Evolutionary conservation across 1,284 basidiomycete genomes (phyloP).

Genomic region (Sanghuangporus baumii): DNA sequence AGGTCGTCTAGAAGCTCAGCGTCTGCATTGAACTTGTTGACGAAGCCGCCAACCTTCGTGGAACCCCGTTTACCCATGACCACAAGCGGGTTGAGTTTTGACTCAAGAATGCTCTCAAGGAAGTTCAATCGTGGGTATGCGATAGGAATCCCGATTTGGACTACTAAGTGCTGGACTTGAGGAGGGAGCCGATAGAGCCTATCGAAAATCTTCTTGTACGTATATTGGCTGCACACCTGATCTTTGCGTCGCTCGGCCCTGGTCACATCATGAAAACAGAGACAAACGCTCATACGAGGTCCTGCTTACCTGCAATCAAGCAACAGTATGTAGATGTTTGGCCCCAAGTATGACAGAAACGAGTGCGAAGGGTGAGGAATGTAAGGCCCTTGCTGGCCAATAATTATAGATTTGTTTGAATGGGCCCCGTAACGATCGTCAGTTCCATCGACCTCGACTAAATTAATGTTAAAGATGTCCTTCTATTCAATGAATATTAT

Average conservation of each 20-base stretch:
- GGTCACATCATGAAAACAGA: not conserved
- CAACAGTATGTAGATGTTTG: constrained; percentile 65
- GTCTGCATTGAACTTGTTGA: constrained; percentile 90
- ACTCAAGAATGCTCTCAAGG: constrained; percentile 71
- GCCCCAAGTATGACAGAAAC: constrained; percentile 68
- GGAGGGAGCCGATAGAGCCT: constrained; percentile 51
- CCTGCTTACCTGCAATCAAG: constrained; percentile 74
- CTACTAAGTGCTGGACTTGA: constrained; percentile 72
- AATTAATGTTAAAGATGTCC: constrained; percentile 15
- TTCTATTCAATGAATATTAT: not conserved
- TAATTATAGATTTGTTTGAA: constrained; percentile 63
- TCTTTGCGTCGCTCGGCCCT: constrained; percentile 84
- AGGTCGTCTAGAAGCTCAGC: constrained; percentile 91
- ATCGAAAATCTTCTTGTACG: constrained; percentile 75
- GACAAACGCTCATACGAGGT: constrained; percentile 1
- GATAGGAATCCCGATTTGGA: constrained; percentile 75
- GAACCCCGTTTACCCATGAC: constrained; percentile 60
- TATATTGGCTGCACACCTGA: constrained; percentile 66
- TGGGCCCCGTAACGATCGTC: constrained; percentile 55
- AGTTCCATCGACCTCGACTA: constrained; percentile 71
- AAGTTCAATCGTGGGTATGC: constrained; percentile 94
- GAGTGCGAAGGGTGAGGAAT: constrained; percentile 80
- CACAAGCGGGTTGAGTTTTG: constrained; percentile 78
- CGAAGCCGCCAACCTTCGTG: constrained; percentile 70
- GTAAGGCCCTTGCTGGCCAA: constrained; percentile 74